Evolutionary conservation across 176 grass and related monocot species (phyloP).

Genomic region (Carex pumila): DNA sequence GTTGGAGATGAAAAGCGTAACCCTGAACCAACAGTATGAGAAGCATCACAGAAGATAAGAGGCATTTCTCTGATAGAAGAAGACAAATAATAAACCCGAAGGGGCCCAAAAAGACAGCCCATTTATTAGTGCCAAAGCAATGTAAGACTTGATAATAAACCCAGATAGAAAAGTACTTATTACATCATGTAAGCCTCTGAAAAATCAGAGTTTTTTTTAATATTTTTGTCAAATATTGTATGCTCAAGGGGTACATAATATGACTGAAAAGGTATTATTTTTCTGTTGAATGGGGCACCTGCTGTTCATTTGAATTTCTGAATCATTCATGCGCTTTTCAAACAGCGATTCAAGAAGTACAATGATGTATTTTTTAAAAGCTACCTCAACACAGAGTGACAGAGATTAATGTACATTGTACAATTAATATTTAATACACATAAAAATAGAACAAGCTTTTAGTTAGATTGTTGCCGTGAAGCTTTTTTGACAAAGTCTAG

Average conservation of each 20-base stretch:
- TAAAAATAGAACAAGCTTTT: background rate
- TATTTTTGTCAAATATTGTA: background rate
- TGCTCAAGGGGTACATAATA: background rate
- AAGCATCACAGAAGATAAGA: background rate
- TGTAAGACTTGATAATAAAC: background rate
- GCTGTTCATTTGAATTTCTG: background rate
- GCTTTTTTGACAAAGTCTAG: background rate
- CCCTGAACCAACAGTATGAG: background rate
- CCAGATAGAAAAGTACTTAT: background rate
- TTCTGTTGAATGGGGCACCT: background rate
- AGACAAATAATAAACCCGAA: conserved; percentile 15
- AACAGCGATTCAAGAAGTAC: background rate
- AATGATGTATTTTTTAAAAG: background rate
- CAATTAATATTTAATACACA: background rate
- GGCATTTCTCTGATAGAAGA: background rate
- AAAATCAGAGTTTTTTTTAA: background rate
- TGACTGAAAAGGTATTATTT: background rate
- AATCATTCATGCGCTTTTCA: background rate
- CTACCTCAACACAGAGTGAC: background rate
- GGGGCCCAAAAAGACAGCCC: conserved; percentile 20
- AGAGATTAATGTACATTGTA: background rate
- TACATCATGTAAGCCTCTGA: background rate
- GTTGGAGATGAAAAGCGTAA: background rate
- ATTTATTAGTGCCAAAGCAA: background rate
- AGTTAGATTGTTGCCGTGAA: background rate